Base-by-base conservation (phyloP, 345 rosid genomes). In the Zanthoxylum bungeanum region DNA sequence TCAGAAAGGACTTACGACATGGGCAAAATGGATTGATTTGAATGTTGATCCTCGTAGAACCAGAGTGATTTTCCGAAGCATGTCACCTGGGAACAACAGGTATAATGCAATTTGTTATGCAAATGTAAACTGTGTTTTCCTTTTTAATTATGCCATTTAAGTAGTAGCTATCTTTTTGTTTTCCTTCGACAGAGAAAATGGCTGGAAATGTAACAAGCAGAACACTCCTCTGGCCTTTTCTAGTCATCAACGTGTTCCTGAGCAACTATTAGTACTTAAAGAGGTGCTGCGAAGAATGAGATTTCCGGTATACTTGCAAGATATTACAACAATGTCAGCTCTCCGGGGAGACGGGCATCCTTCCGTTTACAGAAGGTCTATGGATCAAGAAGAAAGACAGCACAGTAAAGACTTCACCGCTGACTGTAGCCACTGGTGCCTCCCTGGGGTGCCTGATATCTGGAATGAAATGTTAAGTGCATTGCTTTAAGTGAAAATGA, bases 351-450 rank as follows among this genome's bases (percentile, higher is more conserved):
- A 94, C 4, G 98, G 91, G 9, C 98, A 94, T 76, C 98, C 98
- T 61, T 92, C 98, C 0, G 90, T 92, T n/a, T 94, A 86, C 64
- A 83, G 85, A 75, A 88, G 84, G 73, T 81, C 83, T 16, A 74
- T 89, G 70, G 75, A 51, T 62, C 87, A 88, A 70, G 85, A 81
- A 31, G 76, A 80, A 68, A 90, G 72, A 78, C 89, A 85, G 63
- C 88, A 89, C 59, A 76, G 63, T 0, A 46, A 34, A 44, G 86
- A 76, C 40, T 34, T 78, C 60, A 77, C 89, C 3, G 88, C 97
- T 14, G 98, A 94, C 52, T 94, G 98, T 30, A 92, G 91, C 86
- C 98, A 94, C 59, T 94, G 98, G 98, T 94, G 98, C 72, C 93
- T 94, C 70, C 98, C 98, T 25, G 98, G 98, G 1, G 97, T 94